Evolutionary conservation across 495 filamentous ascomycete genomes (phyloP).

Genomic region (Penicillium angulare): DNA sequence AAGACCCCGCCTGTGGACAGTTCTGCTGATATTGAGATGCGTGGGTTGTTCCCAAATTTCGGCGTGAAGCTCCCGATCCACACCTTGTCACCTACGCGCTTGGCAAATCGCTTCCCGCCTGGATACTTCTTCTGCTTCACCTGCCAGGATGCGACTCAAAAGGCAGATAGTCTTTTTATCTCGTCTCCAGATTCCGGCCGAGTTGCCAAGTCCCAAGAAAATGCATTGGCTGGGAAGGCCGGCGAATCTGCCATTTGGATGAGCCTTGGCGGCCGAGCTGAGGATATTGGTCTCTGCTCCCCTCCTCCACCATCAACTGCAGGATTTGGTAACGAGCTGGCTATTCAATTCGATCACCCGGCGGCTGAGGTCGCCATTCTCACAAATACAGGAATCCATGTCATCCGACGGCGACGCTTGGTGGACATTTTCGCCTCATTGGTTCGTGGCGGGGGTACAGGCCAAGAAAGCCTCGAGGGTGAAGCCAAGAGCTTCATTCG

Average conservation of each 20-base stretch:
- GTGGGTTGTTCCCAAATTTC: constrained; percentile 26
- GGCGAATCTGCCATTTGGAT: constrained; percentile 76
- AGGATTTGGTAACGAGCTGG: constrained; percentile 93
- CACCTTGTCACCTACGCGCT: constrained; percentile 52
- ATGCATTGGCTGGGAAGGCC: constrained; percentile 45
- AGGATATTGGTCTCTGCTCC: constrained; percentile 76
- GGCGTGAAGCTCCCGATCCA: constrained; percentile 35
- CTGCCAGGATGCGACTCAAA: constrained; percentile 47
- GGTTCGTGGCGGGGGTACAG: constrained; percentile 65
- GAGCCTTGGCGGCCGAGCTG: constrained; percentile 62
- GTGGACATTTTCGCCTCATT: constrained; percentile 90
- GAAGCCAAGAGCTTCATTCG: constrained; percentile 79
- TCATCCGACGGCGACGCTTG: constrained; percentile 76
- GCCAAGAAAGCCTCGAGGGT: constrained; percentile 75
- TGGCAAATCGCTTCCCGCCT: constrained; percentile 71
- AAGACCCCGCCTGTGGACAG: constrained; percentile 76
- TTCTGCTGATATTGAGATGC: constrained; percentile 18
- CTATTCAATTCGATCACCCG: constrained; percentile 84
- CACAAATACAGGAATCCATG: constrained; percentile 83
- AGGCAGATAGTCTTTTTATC: constrained; percentile 70
- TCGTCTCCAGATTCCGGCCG: constrained; percentile 84
- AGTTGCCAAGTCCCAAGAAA: constrained; percentile 60
- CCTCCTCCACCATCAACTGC: constrained; percentile 66
- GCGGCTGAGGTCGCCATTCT: constrained; percentile 83
- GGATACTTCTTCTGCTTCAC: constrained; percentile 89